Base-by-base conservation (phyloP, 2,329 filamentous ascomycete species). In the Penicillium capsulatum region DNA sequence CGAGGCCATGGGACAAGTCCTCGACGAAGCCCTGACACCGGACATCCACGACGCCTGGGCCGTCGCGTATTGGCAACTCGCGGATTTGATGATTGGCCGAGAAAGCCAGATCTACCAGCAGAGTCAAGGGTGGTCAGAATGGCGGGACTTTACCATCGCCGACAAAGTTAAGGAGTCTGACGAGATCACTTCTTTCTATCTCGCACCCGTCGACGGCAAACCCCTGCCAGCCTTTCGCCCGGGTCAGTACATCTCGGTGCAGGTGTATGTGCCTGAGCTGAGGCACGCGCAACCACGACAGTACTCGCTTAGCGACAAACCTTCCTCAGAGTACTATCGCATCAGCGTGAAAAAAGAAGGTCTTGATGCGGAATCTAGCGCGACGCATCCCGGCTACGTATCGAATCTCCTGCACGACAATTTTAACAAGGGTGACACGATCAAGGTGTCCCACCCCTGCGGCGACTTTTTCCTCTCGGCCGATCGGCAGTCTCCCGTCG, bases 41-140 rank as follows among this genome's bases (percentile, higher is more conserved):
- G 76, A 81, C 14, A 73, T 84, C 19, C 71, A 77, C 37, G 72
- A 77, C 9, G 84, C 84, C 7, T 89, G 84, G 84, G 74, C 66
- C 4, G 77, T 78, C 36, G 84, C 84, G 1, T 89, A 88, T 66
- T 81, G 77, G 75, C 73, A 86, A 53, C 75, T 89, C 16, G 84
- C 84, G 17, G 75, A 81, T 60, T 77, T 88, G 67, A 77, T 88
- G 67, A 86, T 85, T 50, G 73, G 69, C 14, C 74, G 79, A 35
- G 84, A 88, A 59, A 69, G 68, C 3, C 70, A 78, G 42, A 65
- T 88, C 32, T 86, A 86, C 64, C 65, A 72, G 24, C 67, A 75
- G 20, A 77, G 78, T 35, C 68, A 73, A n/a, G 66, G 67, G 19
- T 88, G 84, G 84, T 72, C 70, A 11, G 72, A 75, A 34, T 88